These are phyloP conservation scores for Candida koratica DNA, from an alignment of 805 yeast species.

Conservation along the genomic window DNA sequence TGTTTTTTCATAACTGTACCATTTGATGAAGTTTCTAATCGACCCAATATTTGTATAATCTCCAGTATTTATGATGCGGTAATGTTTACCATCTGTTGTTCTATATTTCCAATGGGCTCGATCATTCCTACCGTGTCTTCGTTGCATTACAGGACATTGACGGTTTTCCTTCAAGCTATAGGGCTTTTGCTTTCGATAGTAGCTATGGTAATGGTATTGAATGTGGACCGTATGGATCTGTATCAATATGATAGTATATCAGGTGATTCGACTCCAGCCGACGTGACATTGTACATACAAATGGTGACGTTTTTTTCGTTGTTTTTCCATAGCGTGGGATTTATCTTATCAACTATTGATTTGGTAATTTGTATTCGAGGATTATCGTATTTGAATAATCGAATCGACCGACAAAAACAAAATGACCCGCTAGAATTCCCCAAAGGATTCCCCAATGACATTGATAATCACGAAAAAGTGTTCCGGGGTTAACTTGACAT, in stretches of 20 bases:
- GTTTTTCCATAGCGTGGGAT: conserved; percentile 16
- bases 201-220: conserved; percentile 20
- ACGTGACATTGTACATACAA: conserved; percentile 29
- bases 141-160: conserved; percentile 4
- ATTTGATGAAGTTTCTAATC: conserved; percentile 28
- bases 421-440: background rate
- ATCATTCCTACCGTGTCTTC: conserved; percentile 7
- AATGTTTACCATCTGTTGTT: conserved; percentile 15
- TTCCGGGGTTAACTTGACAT: background rate
- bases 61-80: conserved; percentile 19
- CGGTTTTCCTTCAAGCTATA: conserved; percentile 18
- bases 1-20: conserved; percentile 29
- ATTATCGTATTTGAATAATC: conserved; percentile 21
- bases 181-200: conserved; percentile 19
- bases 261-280: conserved; percentile 16
- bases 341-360: conserved; percentile 12
- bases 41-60: conserved; percentile 26
- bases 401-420: conserved; percentile 17
- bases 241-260: conserved; percentile 17
- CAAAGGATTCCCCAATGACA: conserved; percentile 8
- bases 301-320: conserved; percentile 18
- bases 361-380: conserved; percentile 14
- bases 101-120: conserved; percentile 22
- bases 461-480: background rate
- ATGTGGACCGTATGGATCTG: conserved; percentile 23